A percentile compares a stretch with the other conserved stretches of the same genome.
These are phyloP conservation scores for Amaranthus tricolor DNA, from an alignment of 179 eudicot species.

Conservation along the genomic window DNA sequence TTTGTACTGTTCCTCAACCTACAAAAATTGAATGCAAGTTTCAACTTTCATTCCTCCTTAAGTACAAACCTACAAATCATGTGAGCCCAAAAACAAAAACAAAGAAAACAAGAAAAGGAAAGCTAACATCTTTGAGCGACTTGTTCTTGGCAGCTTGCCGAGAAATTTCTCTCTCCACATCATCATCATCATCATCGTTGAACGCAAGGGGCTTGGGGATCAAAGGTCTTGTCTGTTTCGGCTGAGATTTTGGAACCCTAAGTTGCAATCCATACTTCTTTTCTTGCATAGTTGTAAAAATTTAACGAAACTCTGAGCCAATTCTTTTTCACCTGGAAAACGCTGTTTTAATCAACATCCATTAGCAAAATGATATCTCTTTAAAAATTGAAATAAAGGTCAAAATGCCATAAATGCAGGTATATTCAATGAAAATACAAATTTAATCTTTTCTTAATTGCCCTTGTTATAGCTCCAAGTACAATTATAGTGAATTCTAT, in stretches of 20 bases:
- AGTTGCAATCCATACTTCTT: constrained; percentile 72
- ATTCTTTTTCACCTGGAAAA: too few species aligned
- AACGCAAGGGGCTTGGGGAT: constrained; percentile 49
- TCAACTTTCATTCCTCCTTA: background rate
- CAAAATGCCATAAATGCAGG: too few species aligned
- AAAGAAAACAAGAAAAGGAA: background rate
- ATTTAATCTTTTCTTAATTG: too few species aligned
- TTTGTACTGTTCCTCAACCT: constrained; percentile 92
- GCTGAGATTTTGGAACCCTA: constrained; percentile 66
- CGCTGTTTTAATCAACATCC: too few species aligned
- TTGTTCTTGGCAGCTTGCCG: constrained; percentile 85
- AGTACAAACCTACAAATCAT: background rate
- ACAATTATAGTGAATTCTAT: too few species aligned
- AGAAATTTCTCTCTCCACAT: constrained; percentile 73
- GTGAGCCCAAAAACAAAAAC: background rate
- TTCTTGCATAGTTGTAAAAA: constrained; percentile 21
- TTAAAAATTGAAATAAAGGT: too few species aligned
- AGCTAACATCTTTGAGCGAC: constrained; percentile 61
- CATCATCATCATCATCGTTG: constrained; percentile 64
- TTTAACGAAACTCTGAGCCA: background rate
- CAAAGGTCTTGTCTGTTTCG: constrained; percentile 49
- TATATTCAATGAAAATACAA: too few species aligned
- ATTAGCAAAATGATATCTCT: too few species aligned
- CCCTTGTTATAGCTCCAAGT: too few species aligned
- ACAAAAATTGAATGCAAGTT: background rate